Percentiles rank a stretch among this genome's conserved stretches.
Evolutionary conservation across 768 basidiomycete genomes (phyloP).

Genomic region (Rhodotorula diobovata): DNA sequence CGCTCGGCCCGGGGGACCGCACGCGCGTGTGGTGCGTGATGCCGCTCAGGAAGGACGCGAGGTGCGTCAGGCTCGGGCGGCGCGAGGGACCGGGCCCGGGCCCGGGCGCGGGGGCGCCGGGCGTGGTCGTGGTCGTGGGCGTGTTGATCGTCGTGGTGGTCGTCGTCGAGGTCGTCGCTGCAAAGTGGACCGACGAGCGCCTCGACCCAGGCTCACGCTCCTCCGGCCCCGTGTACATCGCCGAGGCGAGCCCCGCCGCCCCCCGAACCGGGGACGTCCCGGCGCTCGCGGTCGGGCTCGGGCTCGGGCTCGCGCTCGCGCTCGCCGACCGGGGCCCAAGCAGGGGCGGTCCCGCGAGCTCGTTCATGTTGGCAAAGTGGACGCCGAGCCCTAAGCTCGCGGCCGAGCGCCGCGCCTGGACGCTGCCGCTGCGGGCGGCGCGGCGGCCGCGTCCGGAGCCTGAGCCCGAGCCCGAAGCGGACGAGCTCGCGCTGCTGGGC

Average conservation of each 20-base stretch:
- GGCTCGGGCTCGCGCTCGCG: background rate
- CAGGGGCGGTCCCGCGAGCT: too few species aligned
- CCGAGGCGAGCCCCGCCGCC: too few species aligned
- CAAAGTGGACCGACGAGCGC: background rate
- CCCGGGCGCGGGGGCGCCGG: too few species aligned
- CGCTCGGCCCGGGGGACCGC: slow-evolving; percentile 14
- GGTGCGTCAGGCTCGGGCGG: slow-evolving; percentile 23
- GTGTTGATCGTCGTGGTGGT: too few species aligned
- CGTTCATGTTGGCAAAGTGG: slow-evolving; percentile 28
- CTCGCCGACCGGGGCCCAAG: background rate
- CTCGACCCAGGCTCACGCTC: background rate
- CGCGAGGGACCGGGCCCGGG: background rate
- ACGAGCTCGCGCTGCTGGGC: background rate
- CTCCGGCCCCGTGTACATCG: background rate
- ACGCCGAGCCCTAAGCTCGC: slow-evolving; percentile 29
- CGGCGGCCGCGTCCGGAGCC: background rate
- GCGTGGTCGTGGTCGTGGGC: too few species aligned
- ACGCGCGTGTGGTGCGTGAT: slow-evolving; percentile 38
- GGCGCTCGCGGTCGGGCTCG: background rate
- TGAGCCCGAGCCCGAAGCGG: background rate
- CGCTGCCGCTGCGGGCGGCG: background rate
- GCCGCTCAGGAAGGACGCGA: slow-evolving; percentile 32
- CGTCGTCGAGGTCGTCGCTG: too few species aligned
- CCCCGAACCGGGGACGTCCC: background rate
- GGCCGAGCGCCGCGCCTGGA: slow-evolving; percentile 19